Percentiles rank a stretch among this genome's conserved stretches.
Evolutionary conservation across 1,284 basidiomycete genomes (phyloP).

Genomic region (Sporisorium exsertum): DNA sequence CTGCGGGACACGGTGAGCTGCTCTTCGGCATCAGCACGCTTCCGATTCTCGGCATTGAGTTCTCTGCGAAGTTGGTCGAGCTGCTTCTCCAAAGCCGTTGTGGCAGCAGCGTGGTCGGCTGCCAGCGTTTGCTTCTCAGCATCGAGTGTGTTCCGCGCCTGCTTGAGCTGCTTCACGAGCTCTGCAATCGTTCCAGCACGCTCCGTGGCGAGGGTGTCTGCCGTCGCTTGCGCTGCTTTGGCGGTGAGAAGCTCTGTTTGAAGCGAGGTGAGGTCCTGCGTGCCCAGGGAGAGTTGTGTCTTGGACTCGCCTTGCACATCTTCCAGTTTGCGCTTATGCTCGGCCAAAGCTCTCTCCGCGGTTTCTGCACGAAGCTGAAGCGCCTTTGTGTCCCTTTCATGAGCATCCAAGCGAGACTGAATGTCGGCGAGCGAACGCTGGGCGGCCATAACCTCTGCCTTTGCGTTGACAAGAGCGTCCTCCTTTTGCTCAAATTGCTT

Average conservation of each 20-base stretch:
- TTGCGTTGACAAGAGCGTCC: conserved; percentile 33
- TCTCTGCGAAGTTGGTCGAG: conserved; percentile 13
- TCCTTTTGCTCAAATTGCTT: conserved; percentile 31
- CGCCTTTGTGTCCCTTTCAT: conserved; percentile 19
- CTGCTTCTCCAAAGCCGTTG: conserved; percentile 1
- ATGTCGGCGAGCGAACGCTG: conserved; percentile 27
- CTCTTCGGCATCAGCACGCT: conserved; percentile 4
- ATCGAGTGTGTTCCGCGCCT: conserved; percentile 1
- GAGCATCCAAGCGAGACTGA: conserved; percentile 18
- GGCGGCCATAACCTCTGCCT: conserved; percentile 26
- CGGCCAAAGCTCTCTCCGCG: conserved; percentile 24
- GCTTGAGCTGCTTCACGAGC: conserved; percentile 19
- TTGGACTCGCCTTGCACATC: conserved; percentile 8
- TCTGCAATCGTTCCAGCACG: conserved; percentile 20
- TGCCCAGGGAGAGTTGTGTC: conserved; percentile 11
- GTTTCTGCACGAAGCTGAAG: conserved; percentile 23
- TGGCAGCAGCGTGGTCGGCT: conserved; percentile 1
- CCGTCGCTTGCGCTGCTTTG: conserved; percentile 2
- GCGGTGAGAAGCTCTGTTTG: conserved; percentile 14
- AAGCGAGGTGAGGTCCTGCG: conserved; percentile 25
- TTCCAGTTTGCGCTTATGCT: conserved; percentile 28
- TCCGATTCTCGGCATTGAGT: conserved; percentile 10
- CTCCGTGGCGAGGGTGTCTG: conserved; percentile 12
- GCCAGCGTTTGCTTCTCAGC: conserved; percentile 6
- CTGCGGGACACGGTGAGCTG: conserved; percentile 2